Evolutionary conservation across 2,329 filamentous ascomycete species (phyloP), one percentile per base, ranked within the genome.

Genomic region (Penicillium crustosum): DNA sequence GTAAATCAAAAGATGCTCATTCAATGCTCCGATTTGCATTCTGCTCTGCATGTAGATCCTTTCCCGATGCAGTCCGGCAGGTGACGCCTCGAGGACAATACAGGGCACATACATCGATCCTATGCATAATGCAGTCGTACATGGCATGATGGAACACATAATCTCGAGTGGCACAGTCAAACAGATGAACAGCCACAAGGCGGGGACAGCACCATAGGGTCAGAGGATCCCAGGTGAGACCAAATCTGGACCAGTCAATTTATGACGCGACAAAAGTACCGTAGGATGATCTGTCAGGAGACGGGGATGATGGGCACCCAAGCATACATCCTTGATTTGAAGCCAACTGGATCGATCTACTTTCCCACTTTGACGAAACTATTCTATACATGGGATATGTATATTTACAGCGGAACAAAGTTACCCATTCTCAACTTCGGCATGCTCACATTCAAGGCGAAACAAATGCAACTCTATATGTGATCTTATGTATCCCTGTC

Each of bases 161-260:
- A 44, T 55, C 33, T 55, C 15, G 25, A 55, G 53, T 60, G 59
- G 63, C 58, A 62, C 60, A 65, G 59, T 53, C 43, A 52, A 52
- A 51, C 39, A 29, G 31, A 43, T 31, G 38, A 60, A 66, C 60
- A 63, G 63, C 63, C 63, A 66, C 63, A 64, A n/a, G 60, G 62
- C 58, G 62, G 62, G 61, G 52, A 49, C n/a, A n/a, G 25, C n/a
- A 21, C 29, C 23, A 51, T 51, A 39, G 47, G 47, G 7, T 12
- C n/a, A 53, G 21, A 25, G 19, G 35, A 6, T 13, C 10, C 6
- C 21, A 52, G 15, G 31, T 51, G 42, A 57, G 55, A 53, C 42
- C 36, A 6, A 39, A 57, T 53, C 49, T 57, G 55, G 55, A 57
- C 55, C 55, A 57, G 55, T 57, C 55, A 57, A 53, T 53, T 23